Conservation (phyloP, 306 rosid genomes). For the Cyamopsis tetragonoloba region DNA sequence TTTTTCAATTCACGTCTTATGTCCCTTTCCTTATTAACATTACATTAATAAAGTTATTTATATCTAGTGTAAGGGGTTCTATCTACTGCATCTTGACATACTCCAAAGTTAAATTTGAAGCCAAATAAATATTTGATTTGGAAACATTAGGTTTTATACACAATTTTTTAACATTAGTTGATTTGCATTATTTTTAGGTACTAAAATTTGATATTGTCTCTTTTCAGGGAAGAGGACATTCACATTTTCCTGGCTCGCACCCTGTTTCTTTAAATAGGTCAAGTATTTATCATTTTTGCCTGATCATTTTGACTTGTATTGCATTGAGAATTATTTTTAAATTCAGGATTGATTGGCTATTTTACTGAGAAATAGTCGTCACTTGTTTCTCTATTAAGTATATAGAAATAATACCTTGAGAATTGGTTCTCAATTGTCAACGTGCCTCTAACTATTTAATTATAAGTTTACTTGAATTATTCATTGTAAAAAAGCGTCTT, state of each 20-base stretch:
- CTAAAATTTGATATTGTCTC: constrained; percentile 15
- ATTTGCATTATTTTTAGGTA: constrained; percentile 12
- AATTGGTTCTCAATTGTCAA: not conserved
- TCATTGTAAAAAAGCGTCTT: constrained; percentile 6
- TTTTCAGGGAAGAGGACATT: constrained; percentile 65
- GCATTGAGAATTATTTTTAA: not conserved
- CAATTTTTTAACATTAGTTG: constrained; percentile 9
- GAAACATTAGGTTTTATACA: not conserved
- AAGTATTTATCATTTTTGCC: constrained; percentile 6
- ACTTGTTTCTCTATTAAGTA: not conserved
- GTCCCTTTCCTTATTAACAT: not conserved
- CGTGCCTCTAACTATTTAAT: not conserved
- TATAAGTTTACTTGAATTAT: not conserved
- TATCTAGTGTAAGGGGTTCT: not conserved
- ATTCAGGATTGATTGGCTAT: constrained; percentile 3
- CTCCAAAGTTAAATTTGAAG: not conserved
- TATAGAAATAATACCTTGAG: constrained; percentile 14
- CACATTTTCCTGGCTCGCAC: constrained; percentile 91
- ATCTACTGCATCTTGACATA: not conserved
- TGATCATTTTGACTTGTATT: constrained; percentile 12
- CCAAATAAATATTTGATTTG: constrained; percentile 9
- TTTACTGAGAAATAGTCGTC: not conserved
- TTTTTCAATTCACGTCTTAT: not conserved
- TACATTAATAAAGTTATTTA: not conserved
- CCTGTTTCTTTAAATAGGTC: constrained; percentile 97